A percentile compares a stretch with the other conserved stretches of the same genome.
Evolutionary conservation across 805 yeast genomes (phyloP).

Genomic region (Diddensiella santjacobensis): DNA sequence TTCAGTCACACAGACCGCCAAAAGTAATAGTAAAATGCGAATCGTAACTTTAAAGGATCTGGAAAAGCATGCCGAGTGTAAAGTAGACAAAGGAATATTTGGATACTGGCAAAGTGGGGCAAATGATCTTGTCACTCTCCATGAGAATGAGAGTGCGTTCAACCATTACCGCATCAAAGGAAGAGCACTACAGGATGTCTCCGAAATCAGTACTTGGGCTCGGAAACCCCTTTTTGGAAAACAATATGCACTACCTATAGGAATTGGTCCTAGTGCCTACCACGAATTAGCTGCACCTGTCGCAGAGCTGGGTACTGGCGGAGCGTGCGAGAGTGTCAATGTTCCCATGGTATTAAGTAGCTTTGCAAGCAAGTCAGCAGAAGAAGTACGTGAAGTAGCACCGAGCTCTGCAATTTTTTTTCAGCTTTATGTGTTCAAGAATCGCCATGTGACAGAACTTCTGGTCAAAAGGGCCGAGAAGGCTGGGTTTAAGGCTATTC

Average conservation of each 20-base stretch:
- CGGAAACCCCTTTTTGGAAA: conserved; percentile 26
- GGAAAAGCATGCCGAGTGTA: conserved; percentile 17
- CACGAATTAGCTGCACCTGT: conserved; percentile 29
- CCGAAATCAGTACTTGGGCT: conserved; percentile 25
- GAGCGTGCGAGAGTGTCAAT: conserved; percentile 28
- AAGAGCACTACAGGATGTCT: conserved; percentile 29
- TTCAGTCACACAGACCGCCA: no score
- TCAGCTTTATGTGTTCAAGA: conserved; percentile 31
- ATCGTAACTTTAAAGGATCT: conserved; percentile 18
- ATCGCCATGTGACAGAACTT: conserved; percentile 25
- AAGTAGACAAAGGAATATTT: conserved; percentile 16
- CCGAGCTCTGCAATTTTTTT: conserved; percentile 26
- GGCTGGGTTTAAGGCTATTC: conserved; percentile 40
- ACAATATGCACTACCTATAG: conserved; percentile 29
- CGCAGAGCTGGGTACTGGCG: conserved; percentile 34
- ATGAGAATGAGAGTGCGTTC: conserved; percentile 28
- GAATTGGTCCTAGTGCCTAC: conserved; percentile 35
- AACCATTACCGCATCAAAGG: conserved; percentile 28
- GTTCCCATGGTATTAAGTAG: conserved; percentile 31
- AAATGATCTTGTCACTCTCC: conserved; percentile 28
- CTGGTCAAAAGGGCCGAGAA: conserved; percentile 28
- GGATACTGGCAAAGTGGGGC: conserved; percentile 33
- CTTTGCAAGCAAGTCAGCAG: conserved; percentile 26
- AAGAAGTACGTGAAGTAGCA: conserved; percentile 27
- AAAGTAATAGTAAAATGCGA: conserved; percentile 1